Evolutionary conservation across 306 rosid genomes (phyloP), one percentile per base, ranked within the genome.

Genomic region (Prunus armeniaca): DNA sequence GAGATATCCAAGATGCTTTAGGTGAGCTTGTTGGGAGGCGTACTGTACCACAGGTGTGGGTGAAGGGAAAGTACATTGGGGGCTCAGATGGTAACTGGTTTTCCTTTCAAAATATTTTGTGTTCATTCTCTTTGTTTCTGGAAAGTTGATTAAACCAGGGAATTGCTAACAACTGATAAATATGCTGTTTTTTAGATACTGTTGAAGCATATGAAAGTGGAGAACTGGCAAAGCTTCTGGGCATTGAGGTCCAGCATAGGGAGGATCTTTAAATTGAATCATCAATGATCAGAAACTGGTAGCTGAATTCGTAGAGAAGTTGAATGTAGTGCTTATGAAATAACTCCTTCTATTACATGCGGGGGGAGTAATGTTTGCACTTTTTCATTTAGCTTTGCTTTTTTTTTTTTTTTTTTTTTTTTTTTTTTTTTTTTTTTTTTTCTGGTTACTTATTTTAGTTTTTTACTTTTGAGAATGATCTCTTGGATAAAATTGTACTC

Each of bases 21-120:
- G 46, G 67, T 19, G 85, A 84, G 81, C 79, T 85, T 47, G 76
- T 89, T 17, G 98, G 98, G 38, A 89, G 85, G 90, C 96, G 95
- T 41, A 91, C 98, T 24, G 98, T 94, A 54, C 98, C 98, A 3
- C 98, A 94, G 73, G 98, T 91, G 50, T 94, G 91, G 79, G 83
- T 91, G 51, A 76, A 89, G 61, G 97, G 95, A 77, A 85, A 89
- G 75, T 97, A 94, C 85, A 77, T 94, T 32, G 98, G 98, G 63
- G 98, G 97, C 22, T 94, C 98, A 41, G 98, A 94, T 80, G 98
- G 98, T 94, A 87, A 77, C 62, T 72, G 52, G 30, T 32, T 64
- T 28, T 63, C 76, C 58, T 12, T 78, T 38, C 52, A 25, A 49
- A 22, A 10, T 56, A 0, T 20, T 64, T 46, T 25, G 12, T 55